Conservation (phyloP, 352 stramenopile species). For the Phytophthora brassicae region DNA sequence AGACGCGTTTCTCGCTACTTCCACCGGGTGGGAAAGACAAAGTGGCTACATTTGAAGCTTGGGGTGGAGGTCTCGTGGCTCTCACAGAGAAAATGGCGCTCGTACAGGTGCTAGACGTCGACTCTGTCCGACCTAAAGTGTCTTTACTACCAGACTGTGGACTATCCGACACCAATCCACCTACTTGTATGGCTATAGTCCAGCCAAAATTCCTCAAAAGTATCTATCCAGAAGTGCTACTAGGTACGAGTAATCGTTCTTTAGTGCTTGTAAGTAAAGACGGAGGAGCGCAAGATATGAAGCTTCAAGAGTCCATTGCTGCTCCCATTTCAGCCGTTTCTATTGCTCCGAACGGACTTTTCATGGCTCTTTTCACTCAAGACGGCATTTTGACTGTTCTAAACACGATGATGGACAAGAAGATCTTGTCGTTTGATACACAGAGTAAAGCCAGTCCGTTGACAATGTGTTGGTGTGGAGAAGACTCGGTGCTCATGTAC, state of each 20-base stretch:
- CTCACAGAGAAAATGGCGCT: constrained; percentile 84
- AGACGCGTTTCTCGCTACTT: constrained; percentile 73
- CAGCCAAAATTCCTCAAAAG: constrained; percentile 90
- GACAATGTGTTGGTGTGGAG: constrained; percentile 87
- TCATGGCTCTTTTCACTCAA: constrained; percentile 95
- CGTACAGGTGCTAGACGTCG: constrained; percentile 77
- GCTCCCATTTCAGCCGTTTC: constrained; percentile 92
- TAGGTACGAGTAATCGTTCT: constrained; percentile 91
- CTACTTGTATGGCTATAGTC: constrained; percentile 92
- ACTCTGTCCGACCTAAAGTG: constrained; percentile 79
- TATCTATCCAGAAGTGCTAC: constrained; percentile 91
- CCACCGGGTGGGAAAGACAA: constrained; percentile 68
- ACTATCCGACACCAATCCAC: constrained; percentile 69
- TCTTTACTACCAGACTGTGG: constrained; percentile 72
- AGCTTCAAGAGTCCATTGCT: constrained; percentile 79
- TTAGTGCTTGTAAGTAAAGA: constrained; percentile 85
- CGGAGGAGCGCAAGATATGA: constrained; percentile 72
- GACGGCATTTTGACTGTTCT: constrained; percentile 94
- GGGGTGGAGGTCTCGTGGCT: constrained; percentile 72
- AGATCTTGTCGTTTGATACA: constrained; percentile 88
- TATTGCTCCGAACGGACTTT: constrained; percentile 94
- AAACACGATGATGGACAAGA: constrained; percentile 96
- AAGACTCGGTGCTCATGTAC: constrained; percentile 90
- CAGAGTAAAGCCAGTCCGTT: constrained; percentile 76
- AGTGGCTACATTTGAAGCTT: constrained; percentile 75